Evolutionary conservation across 1,139 yeast genomes (phyloP).

Genomic region (Sugiyamaella xylanicola): DNA sequence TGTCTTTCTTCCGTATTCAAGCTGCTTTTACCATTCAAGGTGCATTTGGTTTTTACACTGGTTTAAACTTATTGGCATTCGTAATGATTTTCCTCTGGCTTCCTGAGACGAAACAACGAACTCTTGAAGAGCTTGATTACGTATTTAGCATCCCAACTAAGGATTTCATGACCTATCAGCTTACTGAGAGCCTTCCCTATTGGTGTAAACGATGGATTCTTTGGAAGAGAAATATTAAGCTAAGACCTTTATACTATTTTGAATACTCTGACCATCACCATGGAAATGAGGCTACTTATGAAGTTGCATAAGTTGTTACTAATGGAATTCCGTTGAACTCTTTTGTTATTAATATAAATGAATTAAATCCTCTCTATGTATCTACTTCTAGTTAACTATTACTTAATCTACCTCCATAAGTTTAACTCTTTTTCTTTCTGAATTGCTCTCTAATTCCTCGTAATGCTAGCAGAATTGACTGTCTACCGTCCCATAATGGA

Average conservation of each 20-base stretch:
- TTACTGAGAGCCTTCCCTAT: conserved; percentile 28
- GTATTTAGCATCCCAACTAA: conserved; percentile 27
- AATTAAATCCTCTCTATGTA: neutral
- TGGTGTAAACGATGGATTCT: conserved; percentile 27
- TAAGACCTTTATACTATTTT: conserved; percentile 26
- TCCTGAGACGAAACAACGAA: conserved; percentile 31
- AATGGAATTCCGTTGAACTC: too few species aligned
- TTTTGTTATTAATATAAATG: neutral
- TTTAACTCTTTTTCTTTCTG: neutral
- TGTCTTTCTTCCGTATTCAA: conserved; percentile 45
- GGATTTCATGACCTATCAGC: conserved; percentile 28
- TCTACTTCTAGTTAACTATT: neutral
- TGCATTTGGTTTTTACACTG: conserved; percentile 32
- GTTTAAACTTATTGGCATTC: conserved; percentile 27
- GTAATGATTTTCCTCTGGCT: conserved; percentile 30
- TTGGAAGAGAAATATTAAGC: conserved; percentile 20
- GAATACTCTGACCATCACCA: conserved; percentile 14
- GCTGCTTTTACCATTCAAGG: conserved; percentile 29
- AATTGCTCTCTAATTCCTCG: conserved; percentile 53
- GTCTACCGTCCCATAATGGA: conserved; percentile 49
- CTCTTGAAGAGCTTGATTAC: conserved; percentile 29
- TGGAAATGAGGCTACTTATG: neutral
- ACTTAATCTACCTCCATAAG: neutral
- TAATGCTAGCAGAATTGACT: conserved; percentile 58
- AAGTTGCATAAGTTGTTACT: conserved; percentile 3